Evolutionary conservation across 805 yeast genomes (phyloP), one percentile per base, ranked within the genome.

Genomic region (Candida insectalens): DNA sequence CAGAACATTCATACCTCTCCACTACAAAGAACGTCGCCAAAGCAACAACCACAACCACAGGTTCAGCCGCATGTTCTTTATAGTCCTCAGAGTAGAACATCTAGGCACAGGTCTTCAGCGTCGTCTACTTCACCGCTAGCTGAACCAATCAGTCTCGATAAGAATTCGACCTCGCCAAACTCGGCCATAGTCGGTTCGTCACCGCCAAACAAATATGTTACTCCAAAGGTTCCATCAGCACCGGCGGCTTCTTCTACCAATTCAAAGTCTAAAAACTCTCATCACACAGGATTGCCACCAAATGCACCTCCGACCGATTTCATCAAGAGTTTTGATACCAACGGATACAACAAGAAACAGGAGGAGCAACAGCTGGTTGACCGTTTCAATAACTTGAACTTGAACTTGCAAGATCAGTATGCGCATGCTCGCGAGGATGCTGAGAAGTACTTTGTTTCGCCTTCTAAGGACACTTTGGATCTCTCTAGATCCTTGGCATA

Each of bases 201-300:
- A n/a, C n/a, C n/a, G n/a, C n/a, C n/a, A n/a, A n/a, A n/a, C n/a
- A n/a, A n/a, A n/a, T n/a, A n/a, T n/a, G n/a, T n/a, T n/a, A n/a
- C n/a, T n/a, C n/a, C n/a, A n/a, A n/a, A n/a, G n/a, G n/a, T 52
- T 51, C 41, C 37, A 16, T 43, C 54, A 4, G 50, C 49, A 9
- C 52, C 55, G 5, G 21, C 35, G n/a, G 45, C 50, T 5, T 52
- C 47, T 19, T 40, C 40, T 38, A 44, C 3, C 42, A 51, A 5
- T 33, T 45, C 19, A 44, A 54, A 38, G 32, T 25, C 28, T 12
- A 7, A 53, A 12, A 47, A 48, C 25, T 49, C 55, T 5, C 43
- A 46, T 34, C 53, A 49, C 33, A 37, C 47, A 4, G 38, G 46
- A 31, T 39, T 12, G 42, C 16, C 15, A n/a, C 20, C 18, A 15